phyloP scores from a whole-genome alignment of 345 rosid genomes.

The Psidium friedrichsthalianum region DNA sequence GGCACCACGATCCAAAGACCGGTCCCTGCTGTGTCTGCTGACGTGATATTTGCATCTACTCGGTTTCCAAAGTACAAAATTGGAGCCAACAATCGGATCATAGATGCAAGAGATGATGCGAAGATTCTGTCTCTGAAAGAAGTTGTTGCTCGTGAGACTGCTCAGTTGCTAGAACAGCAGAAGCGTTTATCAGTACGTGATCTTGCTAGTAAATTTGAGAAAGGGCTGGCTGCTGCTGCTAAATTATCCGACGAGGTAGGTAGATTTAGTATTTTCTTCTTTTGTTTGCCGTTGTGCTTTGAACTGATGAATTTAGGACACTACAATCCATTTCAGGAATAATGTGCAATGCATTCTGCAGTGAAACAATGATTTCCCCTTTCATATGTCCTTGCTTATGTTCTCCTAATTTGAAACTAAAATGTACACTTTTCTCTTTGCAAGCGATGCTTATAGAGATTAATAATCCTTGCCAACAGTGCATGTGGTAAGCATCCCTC shows the following conservation, averaged over 20 bases:
- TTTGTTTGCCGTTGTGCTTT: neutral
- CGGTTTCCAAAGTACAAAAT: slow-evolving; percentile 74
- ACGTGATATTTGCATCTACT: slow-evolving; percentile 71
- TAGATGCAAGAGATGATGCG: slow-evolving; percentile 56
- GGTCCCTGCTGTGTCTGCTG: slow-evolving; percentile 66
- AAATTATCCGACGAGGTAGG: slow-evolving; percentile 88
- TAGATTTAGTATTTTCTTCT: neutral
- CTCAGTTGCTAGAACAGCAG: slow-evolving; percentile 86
- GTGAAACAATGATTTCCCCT: neutral
- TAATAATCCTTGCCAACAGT: neutral
- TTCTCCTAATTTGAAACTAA: neutral
- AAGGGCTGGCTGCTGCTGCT: slow-evolving; percentile 92
- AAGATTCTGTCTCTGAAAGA: slow-evolving; percentile 85
- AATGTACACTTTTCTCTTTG: neutral
- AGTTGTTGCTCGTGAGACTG: slow-evolving; percentile 86
- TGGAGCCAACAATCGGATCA: slow-evolving; percentile 70
- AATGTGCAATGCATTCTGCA: neutral
- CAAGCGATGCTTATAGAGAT: neutral
- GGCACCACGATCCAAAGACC: slow-evolving; percentile 51
- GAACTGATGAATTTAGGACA: neutral
- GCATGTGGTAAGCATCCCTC: neutral
- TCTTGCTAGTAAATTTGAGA: slow-evolving; percentile 87
- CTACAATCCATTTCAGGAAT: neutral
- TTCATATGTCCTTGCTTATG: neutral
- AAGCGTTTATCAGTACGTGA: slow-evolving; percentile 91